A percentile compares a stretch with the other conserved stretches of the same genome.
Evolutionary conservation across 176 grass and related monocot species (phyloP).

Genomic region (Triticum timopheevii): DNA sequence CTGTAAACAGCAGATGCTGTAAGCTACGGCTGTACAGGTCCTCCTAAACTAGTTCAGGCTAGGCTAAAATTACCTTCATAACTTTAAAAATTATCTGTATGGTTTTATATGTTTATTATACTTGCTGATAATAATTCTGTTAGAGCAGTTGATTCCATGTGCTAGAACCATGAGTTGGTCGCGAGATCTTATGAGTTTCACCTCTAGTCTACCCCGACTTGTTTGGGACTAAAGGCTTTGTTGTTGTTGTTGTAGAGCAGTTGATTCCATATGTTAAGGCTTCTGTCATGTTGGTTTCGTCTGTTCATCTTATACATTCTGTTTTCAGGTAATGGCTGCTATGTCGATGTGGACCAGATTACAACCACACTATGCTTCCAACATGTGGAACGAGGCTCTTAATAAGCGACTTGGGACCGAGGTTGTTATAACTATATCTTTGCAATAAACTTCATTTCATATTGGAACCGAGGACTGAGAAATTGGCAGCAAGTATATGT

Average conservation of each 20-base stretch:
- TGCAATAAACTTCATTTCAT: not conserved
- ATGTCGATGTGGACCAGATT: constrained; percentile 97
- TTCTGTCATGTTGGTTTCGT: not conserved
- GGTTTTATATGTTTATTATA: not conserved
- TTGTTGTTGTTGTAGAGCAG: too few species aligned
- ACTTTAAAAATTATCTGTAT: not conserved
- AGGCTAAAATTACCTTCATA: not conserved
- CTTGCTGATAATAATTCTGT: not conserved
- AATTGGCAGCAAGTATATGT: not conserved
- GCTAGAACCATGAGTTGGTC: too few species aligned
- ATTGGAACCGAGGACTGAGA: not conserved
- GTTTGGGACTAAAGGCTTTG: too few species aligned
- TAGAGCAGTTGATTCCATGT: not conserved
- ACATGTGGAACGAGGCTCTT: constrained; percentile 99
- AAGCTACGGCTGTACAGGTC: not conserved
- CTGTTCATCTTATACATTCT: not conserved
- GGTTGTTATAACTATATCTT: constrained; percentile 39
- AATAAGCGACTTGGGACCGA: constrained; percentile 95
- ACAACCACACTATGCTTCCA: constrained; percentile 87
- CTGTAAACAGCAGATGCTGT: not conserved
- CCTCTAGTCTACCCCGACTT: too few species aligned
- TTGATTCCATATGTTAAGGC: too few species aligned
- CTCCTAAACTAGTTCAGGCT: constrained; percentile 6
- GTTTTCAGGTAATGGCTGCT: constrained; percentile 81
- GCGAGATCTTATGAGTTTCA: too few species aligned